phyloP scores from a whole-genome alignment of 2,329 filamentous ascomycete genomes.

The Phialemoniopsis sp. region DNA sequence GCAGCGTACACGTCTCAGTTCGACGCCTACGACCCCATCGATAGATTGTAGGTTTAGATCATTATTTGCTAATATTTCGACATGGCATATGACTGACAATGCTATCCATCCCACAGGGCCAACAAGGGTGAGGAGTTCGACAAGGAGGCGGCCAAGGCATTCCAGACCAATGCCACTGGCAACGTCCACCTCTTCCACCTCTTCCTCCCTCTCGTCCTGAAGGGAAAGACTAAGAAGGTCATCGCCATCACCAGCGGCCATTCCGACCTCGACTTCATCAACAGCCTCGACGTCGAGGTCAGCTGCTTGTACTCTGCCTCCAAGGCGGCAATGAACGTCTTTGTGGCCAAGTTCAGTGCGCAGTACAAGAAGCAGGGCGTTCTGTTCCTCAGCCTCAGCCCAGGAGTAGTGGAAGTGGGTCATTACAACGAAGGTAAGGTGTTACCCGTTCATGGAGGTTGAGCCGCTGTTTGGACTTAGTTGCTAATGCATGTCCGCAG shows the following conservation, averaged over 20 bases:
- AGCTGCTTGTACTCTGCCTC: conserved; percentile 37
- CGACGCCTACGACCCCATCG: conserved; percentile 24
- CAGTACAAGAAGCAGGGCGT: conserved; percentile 45
- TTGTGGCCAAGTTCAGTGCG: conserved; percentile 47
- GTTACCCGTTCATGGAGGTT: background rate
- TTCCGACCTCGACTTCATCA: conserved; percentile 39
- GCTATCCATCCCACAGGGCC: conserved; percentile 12
- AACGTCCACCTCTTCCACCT: conserved; percentile 48
- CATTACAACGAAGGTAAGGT: conserved; percentile 17
- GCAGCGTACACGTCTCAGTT: conserved; percentile 28
- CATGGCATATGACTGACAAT: conserved; percentile 7
- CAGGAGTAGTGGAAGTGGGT: conserved; percentile 44
- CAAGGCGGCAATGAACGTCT: conserved; percentile 49
- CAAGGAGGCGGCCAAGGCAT: conserved; percentile 20
- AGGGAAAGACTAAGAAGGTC: conserved; percentile 50
- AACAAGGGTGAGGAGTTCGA: conserved; percentile 25
- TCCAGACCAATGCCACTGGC: conserved; percentile 46
- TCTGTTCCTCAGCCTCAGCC: conserved; percentile 45
- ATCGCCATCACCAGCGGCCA: conserved; percentile 42
- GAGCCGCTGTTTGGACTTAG: background rate
- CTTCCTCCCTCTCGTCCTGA: conserved; percentile 47
- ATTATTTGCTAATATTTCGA: background rate
- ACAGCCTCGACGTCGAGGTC: conserved; percentile 25
- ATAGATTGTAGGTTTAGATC: conserved; percentile 26
- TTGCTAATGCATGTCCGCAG: conserved; percentile 2